phyloP scores from a whole-genome alignment of 2,329 filamentous ascomycete species.

The Plenodomus biglobosus region DNA sequence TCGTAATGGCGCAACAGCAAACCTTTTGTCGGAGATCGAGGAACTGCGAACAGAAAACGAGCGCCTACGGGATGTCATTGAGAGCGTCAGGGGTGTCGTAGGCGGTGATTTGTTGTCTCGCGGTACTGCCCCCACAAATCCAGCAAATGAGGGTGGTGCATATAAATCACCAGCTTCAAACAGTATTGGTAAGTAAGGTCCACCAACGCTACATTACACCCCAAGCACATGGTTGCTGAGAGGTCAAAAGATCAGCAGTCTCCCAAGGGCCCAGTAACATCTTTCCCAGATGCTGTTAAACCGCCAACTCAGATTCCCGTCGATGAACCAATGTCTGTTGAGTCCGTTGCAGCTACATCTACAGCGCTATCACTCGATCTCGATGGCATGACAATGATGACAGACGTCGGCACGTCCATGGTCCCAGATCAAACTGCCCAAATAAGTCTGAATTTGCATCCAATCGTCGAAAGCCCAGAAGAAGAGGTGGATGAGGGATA shows the following conservation, averaged over 20 bases:
- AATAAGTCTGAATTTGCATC: constrained; percentile 18
- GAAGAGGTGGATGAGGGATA: constrained; percentile 12
- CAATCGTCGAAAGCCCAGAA: constrained; percentile 15
- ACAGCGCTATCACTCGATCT: constrained; percentile 28
- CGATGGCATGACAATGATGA: constrained; percentile 37
- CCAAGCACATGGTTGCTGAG: constrained; percentile 23
- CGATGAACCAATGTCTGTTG: constrained; percentile 14
- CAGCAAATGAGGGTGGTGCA: constrained; percentile 7
- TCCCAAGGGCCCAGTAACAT: constrained; percentile 20
- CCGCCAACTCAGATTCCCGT: constrained; percentile 11
- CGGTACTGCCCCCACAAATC: constrained; percentile 5
- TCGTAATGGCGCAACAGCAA: constrained; percentile 35
- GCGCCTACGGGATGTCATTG: constrained; percentile 36
- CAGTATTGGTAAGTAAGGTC: constrained; percentile 30
- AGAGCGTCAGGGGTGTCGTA: constrained; percentile 37
- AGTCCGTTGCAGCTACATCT: constrained; percentile 8
- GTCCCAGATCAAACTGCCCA: constrained; percentile 5
- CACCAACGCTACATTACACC: constrained; percentile 1
- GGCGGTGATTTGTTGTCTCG: constrained; percentile 25
- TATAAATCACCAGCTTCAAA: constrained; percentile 20
- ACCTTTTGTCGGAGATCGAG: constrained; percentile 37
- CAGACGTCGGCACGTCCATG: constrained; percentile 7
- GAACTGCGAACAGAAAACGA: constrained; percentile 38
- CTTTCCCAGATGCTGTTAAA: constrained; percentile 20
- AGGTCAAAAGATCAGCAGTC: constrained; percentile 27